Evolutionary conservation across 495 filamentous ascomycete species (phyloP), one percentile per base, ranked within the genome.

Genomic region (Polyplosphaeria fusca): DNA sequence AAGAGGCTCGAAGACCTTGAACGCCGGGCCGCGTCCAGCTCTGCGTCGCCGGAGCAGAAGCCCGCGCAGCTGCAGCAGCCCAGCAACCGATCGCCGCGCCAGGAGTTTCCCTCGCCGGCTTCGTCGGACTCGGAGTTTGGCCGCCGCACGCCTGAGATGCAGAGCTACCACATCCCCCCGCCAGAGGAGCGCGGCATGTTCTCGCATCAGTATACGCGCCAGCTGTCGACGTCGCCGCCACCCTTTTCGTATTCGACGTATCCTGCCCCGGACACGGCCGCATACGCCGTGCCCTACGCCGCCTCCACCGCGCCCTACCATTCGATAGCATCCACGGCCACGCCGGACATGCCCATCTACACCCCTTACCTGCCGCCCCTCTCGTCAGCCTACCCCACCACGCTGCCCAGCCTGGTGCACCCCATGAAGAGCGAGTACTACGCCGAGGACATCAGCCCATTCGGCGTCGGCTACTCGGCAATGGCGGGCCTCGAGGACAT

Each of bases 1-100:
- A 89, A 88, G 72, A 84, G 92, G 66, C 79, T 98, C 68, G 92
- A 98, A 73, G 93, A 98, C 63, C 84, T 98, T 50, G 93, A 98
- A 78, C 82, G 90, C 63, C 82, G 92, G 59, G 93, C 93, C 24
- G 89, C 87, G 20, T 91, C 87, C 18, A 84, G 86, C 48, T 93
- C 91, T 30, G 72, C 78, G 12, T 86, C 84, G 7, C 82, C 85
- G 39, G 85, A 87, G 77, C 82, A 77, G 71, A 73, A 71, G 66
- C 83, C 64, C 42, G 77, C 74, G 44, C 79, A 83, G 60, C 71
- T 77, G 1, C 76, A 74, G 24, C 68, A 74, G 23, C 68, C 58
- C 28, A 66, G 72, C 38, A 80, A 75, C 58, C 70, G 73, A 63
- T 73, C 68, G 62, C 73, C 47, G 72, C 78, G 60, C 74, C 79